Percentiles rank a stretch among this genome's conserved stretches.
phyloP scores from a whole-genome alignment of 2,329 filamentous ascomycete genomes.

The Aspergillus felis region DNA sequence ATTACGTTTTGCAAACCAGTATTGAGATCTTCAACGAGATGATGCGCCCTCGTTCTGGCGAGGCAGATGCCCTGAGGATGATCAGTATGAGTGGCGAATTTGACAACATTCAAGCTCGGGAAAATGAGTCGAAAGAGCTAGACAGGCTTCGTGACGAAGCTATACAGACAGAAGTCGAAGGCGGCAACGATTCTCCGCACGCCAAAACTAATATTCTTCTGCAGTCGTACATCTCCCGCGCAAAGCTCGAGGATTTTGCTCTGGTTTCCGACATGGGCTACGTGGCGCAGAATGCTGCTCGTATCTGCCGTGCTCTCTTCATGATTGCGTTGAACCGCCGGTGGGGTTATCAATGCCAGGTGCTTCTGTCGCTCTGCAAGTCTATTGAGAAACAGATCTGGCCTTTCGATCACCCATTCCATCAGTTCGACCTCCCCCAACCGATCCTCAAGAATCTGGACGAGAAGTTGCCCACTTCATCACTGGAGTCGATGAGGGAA shows the following conservation, averaged over 20 bases:
- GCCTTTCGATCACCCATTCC: constrained; percentile 90
- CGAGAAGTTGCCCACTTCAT: constrained; percentile 66
- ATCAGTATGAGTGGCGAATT: constrained; percentile 98
- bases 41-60: constrained; percentile 81
- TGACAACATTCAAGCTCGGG: constrained; percentile 90
- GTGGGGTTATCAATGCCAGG: constrained; percentile 93
- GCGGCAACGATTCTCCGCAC: constrained; percentile 63
- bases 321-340: constrained; percentile 94
- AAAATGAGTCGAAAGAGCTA: constrained; percentile 88
- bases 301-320: constrained; percentile 91
- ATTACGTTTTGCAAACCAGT: constrained; percentile 88
- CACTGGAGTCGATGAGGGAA: constrained; percentile 80
- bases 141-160: constrained; percentile 65
- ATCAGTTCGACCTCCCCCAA: constrained; percentile 87
- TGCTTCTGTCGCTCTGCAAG: constrained; percentile 87
- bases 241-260: constrained; percentile 87
- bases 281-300: constrained; percentile 89
- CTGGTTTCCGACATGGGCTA: constrained; percentile 89
- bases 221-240: constrained; percentile 88
- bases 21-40: constrained; percentile 94
- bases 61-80: constrained; percentile 93
- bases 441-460: constrained; percentile 82
- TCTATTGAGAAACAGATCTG: constrained; percentile 95
- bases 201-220: constrained; percentile 94
- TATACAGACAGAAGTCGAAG: constrained; percentile 74